These are phyloP conservation scores for Trichoderma oligosporum DNA, from an alignment of 2,329 filamentous ascomycete genomes.

Conservation along the genomic window DNA sequence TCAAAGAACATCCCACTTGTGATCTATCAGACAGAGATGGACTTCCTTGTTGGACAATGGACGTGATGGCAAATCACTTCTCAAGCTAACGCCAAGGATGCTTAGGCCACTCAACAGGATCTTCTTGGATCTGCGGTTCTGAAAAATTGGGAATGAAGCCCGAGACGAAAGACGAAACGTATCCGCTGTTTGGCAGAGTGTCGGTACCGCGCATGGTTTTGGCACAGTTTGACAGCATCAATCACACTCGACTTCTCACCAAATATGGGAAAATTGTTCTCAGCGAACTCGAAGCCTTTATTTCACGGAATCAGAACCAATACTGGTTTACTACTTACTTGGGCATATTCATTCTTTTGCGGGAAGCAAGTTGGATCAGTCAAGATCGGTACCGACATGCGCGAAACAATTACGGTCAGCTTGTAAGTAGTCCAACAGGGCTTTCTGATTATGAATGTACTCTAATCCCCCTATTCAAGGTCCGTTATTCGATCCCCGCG, in stretches of 20 bases:
- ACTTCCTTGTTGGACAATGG: no score
- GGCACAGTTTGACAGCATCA: slow-evolving; percentile 45
- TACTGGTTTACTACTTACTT: slow-evolving; percentile 37
- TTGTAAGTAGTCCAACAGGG: slow-evolving; percentile 11
- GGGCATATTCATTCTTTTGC: slow-evolving; percentile 41
- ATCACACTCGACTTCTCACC: slow-evolving; percentile 35
- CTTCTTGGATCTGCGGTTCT: slow-evolving; percentile 41
- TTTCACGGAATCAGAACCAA: slow-evolving; percentile 33
- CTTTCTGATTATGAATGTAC: background rate
- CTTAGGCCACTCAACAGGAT: slow-evolving; percentile 44
- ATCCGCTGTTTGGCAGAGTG: slow-evolving; percentile 38
- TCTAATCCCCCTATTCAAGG: slow-evolving; percentile 25
- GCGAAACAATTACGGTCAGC: slow-evolving; percentile 34
- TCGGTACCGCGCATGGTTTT: slow-evolving; percentile 44
- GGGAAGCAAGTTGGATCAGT: slow-evolving; percentile 39
- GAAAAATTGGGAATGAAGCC: slow-evolving; percentile 39
- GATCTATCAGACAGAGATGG: no score
- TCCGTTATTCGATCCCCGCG: slow-evolving; percentile 37
- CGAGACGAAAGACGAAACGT: slow-evolving; percentile 33
- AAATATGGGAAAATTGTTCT: slow-evolving; percentile 35
- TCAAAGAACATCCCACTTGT: no score
- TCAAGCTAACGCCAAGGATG: background rate
- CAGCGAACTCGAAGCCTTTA: slow-evolving; percentile 33
- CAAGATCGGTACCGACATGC: slow-evolving; percentile 43
- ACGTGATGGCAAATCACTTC: no score